Percentiles rank a stretch among this genome's conserved stretches.
Conservation (phyloP, 179 eudicot species). For the Patellifolia procumbens region DNA sequence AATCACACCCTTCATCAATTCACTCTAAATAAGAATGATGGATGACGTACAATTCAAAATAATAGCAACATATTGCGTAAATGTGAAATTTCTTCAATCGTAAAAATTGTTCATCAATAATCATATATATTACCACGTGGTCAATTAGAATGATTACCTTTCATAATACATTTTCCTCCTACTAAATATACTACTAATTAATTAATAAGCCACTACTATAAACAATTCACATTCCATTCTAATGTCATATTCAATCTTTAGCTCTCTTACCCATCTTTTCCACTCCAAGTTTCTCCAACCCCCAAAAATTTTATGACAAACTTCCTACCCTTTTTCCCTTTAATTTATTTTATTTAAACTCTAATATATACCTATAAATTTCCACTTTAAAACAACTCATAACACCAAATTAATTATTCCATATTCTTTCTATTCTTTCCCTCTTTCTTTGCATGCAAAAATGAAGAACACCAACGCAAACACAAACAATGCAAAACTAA, state of each 20-base stretch:
- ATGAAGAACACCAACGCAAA: slow-evolving; percentile 58
- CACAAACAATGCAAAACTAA: slow-evolving; percentile 64
- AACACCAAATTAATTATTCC: background rate
- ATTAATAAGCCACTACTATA: slow-evolving; percentile 13
- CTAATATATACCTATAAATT: background rate
- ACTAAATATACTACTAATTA: background rate
- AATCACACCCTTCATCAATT: background rate
- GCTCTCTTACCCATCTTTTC: slow-evolving; percentile 29
- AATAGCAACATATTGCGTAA: background rate
- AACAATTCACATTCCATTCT: slow-evolving; percentile 27
- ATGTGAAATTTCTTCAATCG: background rate
- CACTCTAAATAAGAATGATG: background rate
- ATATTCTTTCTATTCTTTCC: background rate
- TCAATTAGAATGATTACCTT: slow-evolving; percentile 11
- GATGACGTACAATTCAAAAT: background rate
- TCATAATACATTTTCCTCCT: background rate
- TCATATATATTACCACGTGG: background rate
- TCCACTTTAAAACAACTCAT: background rate
- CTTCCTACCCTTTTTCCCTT: slow-evolving; percentile 24
- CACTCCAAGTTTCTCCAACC: slow-evolving; percentile 40
- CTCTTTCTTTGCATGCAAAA: slow-evolving; percentile 13
- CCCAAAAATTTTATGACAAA: slow-evolving; percentile 17
- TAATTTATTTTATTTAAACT: background rate
- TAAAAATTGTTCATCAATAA: background rate
- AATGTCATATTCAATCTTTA: slow-evolving; percentile 32